Evolutionary conservation across 345 rosid genomes (phyloP).

Genomic region (Trapa bicornis): DNA sequence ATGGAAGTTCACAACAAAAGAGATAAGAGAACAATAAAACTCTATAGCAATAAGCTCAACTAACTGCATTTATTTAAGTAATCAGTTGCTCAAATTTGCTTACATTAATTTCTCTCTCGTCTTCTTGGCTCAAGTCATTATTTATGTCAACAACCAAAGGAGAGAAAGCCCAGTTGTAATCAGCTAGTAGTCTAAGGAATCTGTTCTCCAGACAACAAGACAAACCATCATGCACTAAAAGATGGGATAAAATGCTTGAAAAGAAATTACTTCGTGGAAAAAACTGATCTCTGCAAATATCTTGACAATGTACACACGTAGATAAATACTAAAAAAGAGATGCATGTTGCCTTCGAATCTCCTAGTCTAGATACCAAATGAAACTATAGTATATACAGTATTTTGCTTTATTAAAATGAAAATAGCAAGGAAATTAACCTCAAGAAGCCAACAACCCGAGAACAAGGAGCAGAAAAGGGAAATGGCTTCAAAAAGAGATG

Average conservation of each 20-base stretch:
- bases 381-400: not conserved
- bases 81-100: conserved; percentile 14
- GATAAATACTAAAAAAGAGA: not conserved
- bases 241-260: too few relatives aligned
- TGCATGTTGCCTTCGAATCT: not conserved
- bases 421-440: conserved; percentile 30
- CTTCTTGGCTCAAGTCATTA: conserved; percentile 52
- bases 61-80: not conserved
- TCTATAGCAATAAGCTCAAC: not conserved
- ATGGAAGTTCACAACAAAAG: not conserved
- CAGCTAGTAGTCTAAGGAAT: conserved; percentile 69
- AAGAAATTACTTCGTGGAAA: not conserved
- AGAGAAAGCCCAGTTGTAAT: conserved; percentile 73
- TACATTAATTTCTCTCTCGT: conserved; percentile 67
- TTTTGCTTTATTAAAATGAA: not conserved
- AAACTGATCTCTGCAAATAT: not conserved
- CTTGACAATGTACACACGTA: not conserved
- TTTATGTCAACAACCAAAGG: conserved; percentile 76
- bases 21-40: not conserved
- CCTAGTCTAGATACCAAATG: not conserved
- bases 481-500: conserved; percentile 64
- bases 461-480: conserved; percentile 67
- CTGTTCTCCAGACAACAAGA: conserved; percentile 24
- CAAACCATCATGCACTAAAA: not conserved
- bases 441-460: conserved; percentile 75